Percentiles rank a stretch among this genome's conserved stretches.
These are phyloP conservation scores for Pulveroboletus sp. DNA, from an alignment of 768 basidiomycete species.

Conservation along the genomic window DNA sequence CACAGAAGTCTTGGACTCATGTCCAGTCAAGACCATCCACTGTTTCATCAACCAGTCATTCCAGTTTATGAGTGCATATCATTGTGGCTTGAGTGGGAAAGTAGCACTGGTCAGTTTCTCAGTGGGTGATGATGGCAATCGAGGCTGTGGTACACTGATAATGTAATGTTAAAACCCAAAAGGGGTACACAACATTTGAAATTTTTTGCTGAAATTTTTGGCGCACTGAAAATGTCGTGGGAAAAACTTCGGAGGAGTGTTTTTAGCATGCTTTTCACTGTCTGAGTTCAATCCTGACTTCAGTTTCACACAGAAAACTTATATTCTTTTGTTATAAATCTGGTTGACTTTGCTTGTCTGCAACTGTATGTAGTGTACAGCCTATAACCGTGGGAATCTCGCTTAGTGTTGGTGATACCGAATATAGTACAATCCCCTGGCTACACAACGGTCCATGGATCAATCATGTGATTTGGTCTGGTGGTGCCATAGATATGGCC, in stretches of 20 bases:
- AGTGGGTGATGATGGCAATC: slow-evolving; percentile 4
- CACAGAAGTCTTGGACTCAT: not conserved
- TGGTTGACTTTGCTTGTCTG: too few relatives aligned
- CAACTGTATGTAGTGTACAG: too few relatives aligned
- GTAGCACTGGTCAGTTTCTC: slow-evolving; percentile 12
- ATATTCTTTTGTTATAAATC: too few relatives aligned
- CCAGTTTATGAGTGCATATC: slow-evolving; percentile 37
- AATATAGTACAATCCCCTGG: too few relatives aligned
- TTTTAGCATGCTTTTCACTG: not conserved
- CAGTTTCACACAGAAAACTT: too few relatives aligned
- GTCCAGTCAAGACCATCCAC: slow-evolving; percentile 26
- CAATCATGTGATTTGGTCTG: too few relatives aligned
- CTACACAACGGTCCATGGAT: too few relatives aligned
- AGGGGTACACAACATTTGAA: not conserved
- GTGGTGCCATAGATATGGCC: too few relatives aligned
- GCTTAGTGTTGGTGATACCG: too few relatives aligned
- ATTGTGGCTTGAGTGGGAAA: slow-evolving; percentile 30
- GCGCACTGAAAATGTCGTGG: not conserved
- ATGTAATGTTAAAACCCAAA: not conserved
- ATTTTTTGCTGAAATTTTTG: slow-evolving; percentile 1
- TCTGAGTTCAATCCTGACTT: too few relatives aligned
- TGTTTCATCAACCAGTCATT: slow-evolving; percentile 36
- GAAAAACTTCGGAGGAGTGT: not conserved
- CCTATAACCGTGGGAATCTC: too few relatives aligned
- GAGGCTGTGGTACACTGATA: not conserved